Conservation (phyloP, 352 stramenopile genomes). For the Phytophthora syringae region DNA sequence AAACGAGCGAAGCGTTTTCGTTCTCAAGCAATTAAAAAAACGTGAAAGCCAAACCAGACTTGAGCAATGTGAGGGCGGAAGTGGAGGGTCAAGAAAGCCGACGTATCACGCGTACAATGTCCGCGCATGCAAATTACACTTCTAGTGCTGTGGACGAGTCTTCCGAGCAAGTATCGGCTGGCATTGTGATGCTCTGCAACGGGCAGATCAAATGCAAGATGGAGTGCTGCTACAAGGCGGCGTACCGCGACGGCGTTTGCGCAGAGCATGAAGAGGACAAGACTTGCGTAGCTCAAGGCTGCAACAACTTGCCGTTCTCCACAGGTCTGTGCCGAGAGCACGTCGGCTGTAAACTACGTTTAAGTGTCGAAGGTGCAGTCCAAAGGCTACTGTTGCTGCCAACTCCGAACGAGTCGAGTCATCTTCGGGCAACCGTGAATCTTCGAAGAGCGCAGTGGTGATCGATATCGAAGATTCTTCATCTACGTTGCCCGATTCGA, state of each 20-base stretch:
- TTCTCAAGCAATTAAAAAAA: not conserved
- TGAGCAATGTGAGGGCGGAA: conserved; percentile 1
- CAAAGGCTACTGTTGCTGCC: not conserved
- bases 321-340: conserved; percentile 6
- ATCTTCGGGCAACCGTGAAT: not conserved
- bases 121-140: not conserved
- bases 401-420: not conserved
- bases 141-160: not conserved
- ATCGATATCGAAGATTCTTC: not conserved
- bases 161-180: not conserved
- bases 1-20: not conserved
- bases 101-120: not conserved
- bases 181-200: conserved; percentile 17
- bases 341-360: not conserved
- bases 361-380: not conserved
- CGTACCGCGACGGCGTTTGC: conserved; percentile 8
- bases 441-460: not conserved
- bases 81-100: not conserved
- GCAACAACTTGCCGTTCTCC: conserved; percentile 10
- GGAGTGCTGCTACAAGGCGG: conserved; percentile 14
- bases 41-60: not conserved
- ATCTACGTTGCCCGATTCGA: not conserved
- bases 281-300: not conserved
- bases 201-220: conserved; percentile 13
- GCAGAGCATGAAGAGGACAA: conserved; percentile 9